A percentile compares a stretch with the other conserved stretches of the same genome.
Conservation (phyloP, 805 yeast species). For the Cyberlindnera maclurae region DNA sequence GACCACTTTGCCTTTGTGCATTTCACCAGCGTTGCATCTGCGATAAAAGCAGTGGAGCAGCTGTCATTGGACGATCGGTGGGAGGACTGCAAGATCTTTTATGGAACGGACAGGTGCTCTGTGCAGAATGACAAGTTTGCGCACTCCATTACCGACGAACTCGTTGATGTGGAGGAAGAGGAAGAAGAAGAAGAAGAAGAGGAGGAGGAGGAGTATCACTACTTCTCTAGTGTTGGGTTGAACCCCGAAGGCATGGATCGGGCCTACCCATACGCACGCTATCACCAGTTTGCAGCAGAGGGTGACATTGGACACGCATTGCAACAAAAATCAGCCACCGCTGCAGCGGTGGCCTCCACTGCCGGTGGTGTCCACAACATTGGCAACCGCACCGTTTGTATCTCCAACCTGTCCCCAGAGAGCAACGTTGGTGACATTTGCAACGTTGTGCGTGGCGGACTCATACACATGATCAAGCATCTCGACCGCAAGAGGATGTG, state of each 20-base stretch:
- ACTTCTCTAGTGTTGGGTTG: too few relatives aligned
- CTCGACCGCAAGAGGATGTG: constrained; percentile 51
- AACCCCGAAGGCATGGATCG: too few relatives aligned
- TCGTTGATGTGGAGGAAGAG: constrained; percentile 4
- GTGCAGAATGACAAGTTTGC: constrained; percentile 10
- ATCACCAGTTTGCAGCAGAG: constrained; percentile 4
- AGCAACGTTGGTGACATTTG: constrained; percentile 69
- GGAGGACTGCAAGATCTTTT: constrained; percentile 68
- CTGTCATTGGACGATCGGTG: constrained; percentile 63
- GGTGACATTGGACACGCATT: constrained; percentile 7
- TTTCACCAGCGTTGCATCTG: constrained; percentile 74
- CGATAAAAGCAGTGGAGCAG: constrained; percentile 77
- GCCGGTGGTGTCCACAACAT: constrained; percentile 85
- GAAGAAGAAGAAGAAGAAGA: too few relatives aligned
- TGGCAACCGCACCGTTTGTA: constrained; percentile 62
- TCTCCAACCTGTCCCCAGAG: constrained; percentile 58
- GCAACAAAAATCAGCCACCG: constrained; percentile 11
- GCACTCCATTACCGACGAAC: constrained; percentile 16
- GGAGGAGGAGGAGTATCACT: too few relatives aligned
- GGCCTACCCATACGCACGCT: constrained; percentile 6
- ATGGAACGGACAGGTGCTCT: constrained; percentile 92
- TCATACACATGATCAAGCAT: constrained; percentile 50
- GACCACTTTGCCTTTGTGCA: constrained; percentile 74
- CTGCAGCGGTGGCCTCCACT: constrained; percentile 26
- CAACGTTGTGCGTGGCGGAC: constrained; percentile 73